These are phyloP conservation scores for Termitomyces titanicus DNA, from an alignment of 768 basidiomycete genomes.

Conservation along the genomic window DNA sequence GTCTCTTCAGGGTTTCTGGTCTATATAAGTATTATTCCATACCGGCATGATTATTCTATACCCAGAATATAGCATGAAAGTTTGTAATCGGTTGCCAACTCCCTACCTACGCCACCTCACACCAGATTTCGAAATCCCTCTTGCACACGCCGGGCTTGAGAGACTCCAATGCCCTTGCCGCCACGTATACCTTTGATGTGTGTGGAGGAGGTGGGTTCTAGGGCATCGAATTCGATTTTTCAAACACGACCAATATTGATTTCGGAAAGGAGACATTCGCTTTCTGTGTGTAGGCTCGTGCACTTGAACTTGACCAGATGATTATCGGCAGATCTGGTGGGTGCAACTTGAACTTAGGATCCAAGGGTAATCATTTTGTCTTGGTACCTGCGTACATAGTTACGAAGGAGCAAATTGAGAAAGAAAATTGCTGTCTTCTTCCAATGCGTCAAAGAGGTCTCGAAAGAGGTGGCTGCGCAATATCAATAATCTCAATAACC, in stretches of 20 bases:
- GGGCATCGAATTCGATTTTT: constrained; percentile 80
- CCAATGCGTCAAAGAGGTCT: constrained; percentile 61
- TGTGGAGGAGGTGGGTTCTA: constrained; percentile 85
- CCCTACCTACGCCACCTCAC: no score
- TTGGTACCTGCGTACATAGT: constrained; percentile 82
- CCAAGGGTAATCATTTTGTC: constrained; percentile 66
- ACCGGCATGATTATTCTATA: no score
- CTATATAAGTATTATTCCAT: no score
- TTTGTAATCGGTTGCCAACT: no score
- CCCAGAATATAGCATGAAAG: no score
- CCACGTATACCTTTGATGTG: constrained; percentile 72
- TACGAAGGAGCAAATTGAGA: constrained; percentile 63
- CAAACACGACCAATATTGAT: constrained; percentile 39
- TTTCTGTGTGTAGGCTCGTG: constrained; percentile 65
- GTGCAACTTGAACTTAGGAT: constrained; percentile 64
- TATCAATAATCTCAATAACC: no score
- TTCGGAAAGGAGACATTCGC: constrained; percentile 58
- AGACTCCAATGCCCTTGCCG: constrained; percentile 51
- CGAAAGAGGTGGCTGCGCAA: constrained; percentile 37
- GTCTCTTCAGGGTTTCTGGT: no score
- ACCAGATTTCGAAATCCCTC: constrained; percentile 39
- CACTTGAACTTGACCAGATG: constrained; percentile 63
- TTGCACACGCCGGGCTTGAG: constrained; percentile 53
- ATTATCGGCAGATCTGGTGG: constrained; percentile 75
- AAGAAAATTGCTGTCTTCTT: constrained; percentile 64